A percentile compares a stretch with the other conserved stretches of the same genome.
Evolutionary conservation across 2,329 filamentous ascomycete genomes (phyloP).

Genomic region (Tolypocladium paradoxum): DNA sequence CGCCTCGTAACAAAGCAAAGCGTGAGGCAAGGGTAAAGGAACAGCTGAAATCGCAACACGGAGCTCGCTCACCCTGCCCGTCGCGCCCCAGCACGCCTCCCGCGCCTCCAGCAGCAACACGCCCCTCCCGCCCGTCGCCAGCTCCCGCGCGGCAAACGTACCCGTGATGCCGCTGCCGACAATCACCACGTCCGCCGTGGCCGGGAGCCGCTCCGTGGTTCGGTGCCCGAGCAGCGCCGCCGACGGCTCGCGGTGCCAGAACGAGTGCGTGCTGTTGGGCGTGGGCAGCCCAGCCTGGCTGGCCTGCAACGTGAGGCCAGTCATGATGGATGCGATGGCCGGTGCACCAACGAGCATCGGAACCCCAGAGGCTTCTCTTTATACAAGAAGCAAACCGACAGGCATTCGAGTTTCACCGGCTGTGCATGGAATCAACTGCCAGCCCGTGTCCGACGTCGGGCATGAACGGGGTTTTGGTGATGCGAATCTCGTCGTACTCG

Average conservation of each 20-base stretch:
- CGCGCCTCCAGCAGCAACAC: slow-evolving; percentile 67
- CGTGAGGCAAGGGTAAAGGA: neutral
- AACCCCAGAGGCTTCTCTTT: neutral
- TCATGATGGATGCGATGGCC: slow-evolving; percentile 14
- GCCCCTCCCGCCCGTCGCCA: slow-evolving; percentile 39
- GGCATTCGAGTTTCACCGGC: neutral
- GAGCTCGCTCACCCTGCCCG: slow-evolving; percentile 51
- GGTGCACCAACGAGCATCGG: neutral
- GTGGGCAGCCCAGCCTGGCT: slow-evolving; percentile 48
- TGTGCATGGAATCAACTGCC: neutral
- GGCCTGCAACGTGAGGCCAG: slow-evolving; percentile 15
- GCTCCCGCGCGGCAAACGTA: slow-evolving; percentile 55
- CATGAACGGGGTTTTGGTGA: neutral
- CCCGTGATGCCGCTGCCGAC: slow-evolving; percentile 70
- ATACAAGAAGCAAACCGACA: neutral
- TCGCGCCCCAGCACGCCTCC: slow-evolving; percentile 76
- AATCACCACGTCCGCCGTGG: slow-evolving; percentile 55
- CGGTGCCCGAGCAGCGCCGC: slow-evolving; percentile 53
- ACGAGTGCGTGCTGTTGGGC: slow-evolving; percentile 50
- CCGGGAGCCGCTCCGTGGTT: slow-evolving; percentile 53
- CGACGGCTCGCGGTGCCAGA: slow-evolving; percentile 65
- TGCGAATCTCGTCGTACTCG: neutral
- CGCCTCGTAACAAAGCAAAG: neutral
- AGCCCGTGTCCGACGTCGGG: neutral
- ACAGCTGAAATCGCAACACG: neutral